A percentile compares a stretch with the other conserved stretches of the same genome.
phyloP scores from a whole-genome alignment of 495 filamentous ascomycete species.

The Amorphotheca resinae region DNA sequence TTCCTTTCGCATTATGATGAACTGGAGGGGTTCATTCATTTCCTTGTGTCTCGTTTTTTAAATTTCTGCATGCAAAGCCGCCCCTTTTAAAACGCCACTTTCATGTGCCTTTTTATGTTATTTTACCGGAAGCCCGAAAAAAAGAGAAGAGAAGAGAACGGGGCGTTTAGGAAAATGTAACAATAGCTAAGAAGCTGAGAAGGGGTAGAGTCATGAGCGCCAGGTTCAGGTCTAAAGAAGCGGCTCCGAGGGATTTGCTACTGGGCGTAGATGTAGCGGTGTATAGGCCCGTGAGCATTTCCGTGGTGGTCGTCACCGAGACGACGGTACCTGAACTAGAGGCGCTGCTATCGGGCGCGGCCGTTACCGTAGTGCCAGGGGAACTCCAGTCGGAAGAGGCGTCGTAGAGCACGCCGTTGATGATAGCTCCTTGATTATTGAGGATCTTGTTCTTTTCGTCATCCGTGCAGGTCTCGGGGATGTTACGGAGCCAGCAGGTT shows the following conservation, averaged over 20 bases:
- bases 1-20: too few relatives aligned
- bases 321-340: constrained; percentile 3
- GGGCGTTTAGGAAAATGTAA: too few relatives aligned
- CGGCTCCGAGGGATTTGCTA: constrained; percentile 11
- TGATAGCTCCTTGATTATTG: constrained; percentile 29
- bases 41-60: too few relatives aligned
- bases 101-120: too few relatives aligned
- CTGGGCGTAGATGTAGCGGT: constrained; percentile 26
- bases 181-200: background rate
- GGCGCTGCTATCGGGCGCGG: background rate
- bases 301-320: constrained; percentile 18
- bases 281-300: constrained; percentile 25
- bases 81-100: too few relatives aligned
- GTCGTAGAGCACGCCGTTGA: constrained; percentile 41
- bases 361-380: constrained; percentile 4
- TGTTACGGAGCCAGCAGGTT: constrained; percentile 46
- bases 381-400: constrained; percentile 15
- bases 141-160: too few relatives aligned
- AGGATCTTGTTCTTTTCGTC: constrained; percentile 34
- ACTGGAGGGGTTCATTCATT: too few relatives aligned
- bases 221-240: background rate
- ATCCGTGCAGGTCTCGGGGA: constrained; percentile 35
- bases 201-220: background rate
- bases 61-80: too few relatives aligned
- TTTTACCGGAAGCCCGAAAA: too few relatives aligned